Base-by-base conservation (phyloP, 2,329 filamentous ascomycete genomes). In the Epichloe brachyelytri region DNA sequence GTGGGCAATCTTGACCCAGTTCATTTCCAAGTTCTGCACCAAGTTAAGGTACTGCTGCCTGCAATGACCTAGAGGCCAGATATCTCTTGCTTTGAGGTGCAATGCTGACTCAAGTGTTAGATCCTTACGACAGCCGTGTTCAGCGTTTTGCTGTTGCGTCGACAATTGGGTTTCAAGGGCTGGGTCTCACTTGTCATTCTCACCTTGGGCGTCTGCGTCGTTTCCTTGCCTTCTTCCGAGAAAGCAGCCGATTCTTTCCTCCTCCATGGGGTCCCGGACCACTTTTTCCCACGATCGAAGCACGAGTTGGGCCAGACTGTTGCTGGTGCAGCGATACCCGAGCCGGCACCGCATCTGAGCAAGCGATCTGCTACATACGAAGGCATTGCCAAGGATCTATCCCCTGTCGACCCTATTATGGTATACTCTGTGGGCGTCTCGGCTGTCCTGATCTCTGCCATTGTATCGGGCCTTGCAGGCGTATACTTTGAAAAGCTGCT, bases 401-500 rank as follows among this genome's bases (percentile, higher is more conserved):
- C 65, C 1, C 67, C 68, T 4, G 71, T 72, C 5, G 71, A 78
- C 33, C 63, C 66, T 1, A 63, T 72, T 46, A 84, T 94, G 79
- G 89, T 93, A 67, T 82, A 84, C 55, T 83, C 84, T 0, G 75
- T 93, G 45, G 93, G 93, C 4, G 68, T 97, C 19, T 70, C 82
- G 3, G 85, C 91, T 0, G 90, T 93, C 0, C 69, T 95, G 40
- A 71, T 85, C 11, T 85, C 89, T 12, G 90, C 88, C 48, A 72
- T 83, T 10, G 77, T 93, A 7, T 95, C 90, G 1, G 89, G 89
- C 3, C 71, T 95, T 46, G 91, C 88, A 0, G 86, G 89, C 0
- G 88, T 91, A 1, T 88, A 87, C 60, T 90, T 91, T 57, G 87
- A 97, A 66, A 96, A 94, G 68, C 82, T 96, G 3, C 74, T 97